These are phyloP conservation scores for Xerophyta viscosa DNA, from an alignment of 106 monocot species.

Conservation along the genomic window DNA sequence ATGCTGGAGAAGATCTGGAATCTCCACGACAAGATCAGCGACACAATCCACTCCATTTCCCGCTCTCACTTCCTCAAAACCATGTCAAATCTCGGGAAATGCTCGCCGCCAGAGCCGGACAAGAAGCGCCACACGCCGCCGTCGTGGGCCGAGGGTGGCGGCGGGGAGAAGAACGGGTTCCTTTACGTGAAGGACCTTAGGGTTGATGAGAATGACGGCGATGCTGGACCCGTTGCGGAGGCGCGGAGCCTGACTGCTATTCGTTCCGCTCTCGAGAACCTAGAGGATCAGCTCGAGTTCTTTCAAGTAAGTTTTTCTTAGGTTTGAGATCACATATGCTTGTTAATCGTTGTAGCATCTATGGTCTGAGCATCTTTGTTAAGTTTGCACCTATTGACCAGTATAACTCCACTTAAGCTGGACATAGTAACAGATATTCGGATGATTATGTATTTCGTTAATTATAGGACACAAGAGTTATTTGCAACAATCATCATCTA, in stretches of 20 bases:
- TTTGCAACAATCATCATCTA: too few species aligned
- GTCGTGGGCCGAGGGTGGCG: too few species aligned
- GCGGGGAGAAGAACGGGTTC: slow-evolving; percentile 25
- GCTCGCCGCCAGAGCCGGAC: not conserved
- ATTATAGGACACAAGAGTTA: too few species aligned
- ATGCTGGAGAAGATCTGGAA: slow-evolving; percentile 67
- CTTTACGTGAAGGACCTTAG: slow-evolving; percentile 34
- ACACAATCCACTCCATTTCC: slow-evolving; percentile 65
- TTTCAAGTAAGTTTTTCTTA: slow-evolving; percentile 57
- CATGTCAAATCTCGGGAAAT: slow-evolving; percentile 3
- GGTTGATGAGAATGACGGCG: slow-evolving; percentile 9
- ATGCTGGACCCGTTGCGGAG: slow-evolving; percentile 26
- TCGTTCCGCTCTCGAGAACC: slow-evolving; percentile 50
- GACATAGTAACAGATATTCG: too few species aligned
- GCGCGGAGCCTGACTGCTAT: slow-evolving; percentile 52
- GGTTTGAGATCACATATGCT: too few species aligned
- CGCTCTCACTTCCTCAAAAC: slow-evolving; percentile 44
- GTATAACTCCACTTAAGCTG: too few species aligned
- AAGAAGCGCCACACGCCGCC: not conserved
- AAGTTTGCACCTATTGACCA: too few species aligned
- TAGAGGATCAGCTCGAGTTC: slow-evolving; percentile 72
- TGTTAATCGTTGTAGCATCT: not conserved
- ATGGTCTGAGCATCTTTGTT: too few species aligned
- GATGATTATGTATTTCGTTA: too few species aligned
- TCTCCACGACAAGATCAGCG: slow-evolving; percentile 72